Base-by-base conservation (phyloP, 257 asterid genomes). In the Euphrasia confusa region DNA sequence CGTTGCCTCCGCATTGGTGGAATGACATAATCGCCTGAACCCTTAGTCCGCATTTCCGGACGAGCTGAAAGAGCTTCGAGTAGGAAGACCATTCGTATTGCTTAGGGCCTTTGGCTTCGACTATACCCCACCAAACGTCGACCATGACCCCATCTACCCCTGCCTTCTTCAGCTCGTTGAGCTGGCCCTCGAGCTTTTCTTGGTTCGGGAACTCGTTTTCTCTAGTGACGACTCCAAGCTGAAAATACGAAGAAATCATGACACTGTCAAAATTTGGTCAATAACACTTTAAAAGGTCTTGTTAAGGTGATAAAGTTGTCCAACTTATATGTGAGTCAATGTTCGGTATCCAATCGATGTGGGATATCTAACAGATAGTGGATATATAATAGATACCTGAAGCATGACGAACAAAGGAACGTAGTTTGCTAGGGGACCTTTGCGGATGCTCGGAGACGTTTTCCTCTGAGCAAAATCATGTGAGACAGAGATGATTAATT, bases 101-200 rank as follows among this genome's bases (percentile, higher is more conserved):
- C 40, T 76, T 78, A 0, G 95, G 91, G 3, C 80, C 91, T 58
- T 74, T 66, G 60, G 77, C 70, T 67, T 90, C 98, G 9, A 82
- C 66, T 3, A 88, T 79, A 5, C 98, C 94, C 95, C 98, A 88
- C 96, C 98, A 85, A 17, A 90, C 90, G 63, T 90, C 97, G 54
- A 90, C 96, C 97, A 87, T 90, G 24, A 90, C 78, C 14, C 97
- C 96, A 54, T 90, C 97, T 0, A 85, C 83, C 11, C 77, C 96
- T 3, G 83, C 94, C 21, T 68, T 71, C 18, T 64, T 73, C 7
- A 90, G 83, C 63, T 79, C 70, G 49, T 57, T 77, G 44, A 90
- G 82, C 72, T 85, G 89, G 77, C 78, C 72, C 77, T 77, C 84
- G n/a, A 81, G 48, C 74, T 80, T 84, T 3, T 55, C 73, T 60